These are phyloP conservation scores for Microglena sp. DNA, from an alignment of 139 green algal species.

Conservation along the genomic window DNA sequence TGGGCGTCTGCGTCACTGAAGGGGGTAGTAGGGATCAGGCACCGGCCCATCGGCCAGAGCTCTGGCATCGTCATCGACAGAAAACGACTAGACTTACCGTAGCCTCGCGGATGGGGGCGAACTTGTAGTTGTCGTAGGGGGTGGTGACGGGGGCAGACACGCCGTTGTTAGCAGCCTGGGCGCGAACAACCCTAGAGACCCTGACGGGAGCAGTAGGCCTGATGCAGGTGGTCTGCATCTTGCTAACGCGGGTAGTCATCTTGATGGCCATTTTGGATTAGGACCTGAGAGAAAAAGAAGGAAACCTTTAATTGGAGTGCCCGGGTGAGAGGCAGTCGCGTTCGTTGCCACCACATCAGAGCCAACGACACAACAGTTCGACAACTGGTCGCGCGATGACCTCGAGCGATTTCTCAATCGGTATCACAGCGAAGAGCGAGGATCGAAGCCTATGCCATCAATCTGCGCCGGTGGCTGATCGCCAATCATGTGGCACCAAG, in stretches of 20 bases:
- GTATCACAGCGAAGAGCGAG: not conserved
- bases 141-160: conserved; percentile 9
- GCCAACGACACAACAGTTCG: not conserved
- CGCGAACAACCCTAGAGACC: not conserved
- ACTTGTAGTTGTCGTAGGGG: conserved; percentile 57
- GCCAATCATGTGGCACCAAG: not conserved
- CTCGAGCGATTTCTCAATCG: not conserved
- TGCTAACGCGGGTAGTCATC: conserved; percentile 1
- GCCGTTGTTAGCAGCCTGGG: not conserved
- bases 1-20: too few species aligned
- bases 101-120: conserved; percentile 68
- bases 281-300: not conserved
- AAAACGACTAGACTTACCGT: conserved; percentile 27
- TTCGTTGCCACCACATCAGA: too few species aligned
- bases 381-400: not conserved
- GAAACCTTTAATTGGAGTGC: not conserved
- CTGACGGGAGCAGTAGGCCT: not conserved
- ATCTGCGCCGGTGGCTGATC: not conserved
- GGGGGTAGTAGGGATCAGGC: too few species aligned
- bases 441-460: not conserved
- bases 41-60: too few species aligned
- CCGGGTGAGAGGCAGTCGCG: not conserved
- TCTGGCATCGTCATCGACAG: too few species aligned
- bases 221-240: not conserved
- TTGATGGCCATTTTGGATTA: not conserved